A percentile compares a stretch with the other conserved stretches of the same genome.
phyloP scores from a whole-genome alignment of 306 rosid genomes.

The Calophaca sinica region DNA sequence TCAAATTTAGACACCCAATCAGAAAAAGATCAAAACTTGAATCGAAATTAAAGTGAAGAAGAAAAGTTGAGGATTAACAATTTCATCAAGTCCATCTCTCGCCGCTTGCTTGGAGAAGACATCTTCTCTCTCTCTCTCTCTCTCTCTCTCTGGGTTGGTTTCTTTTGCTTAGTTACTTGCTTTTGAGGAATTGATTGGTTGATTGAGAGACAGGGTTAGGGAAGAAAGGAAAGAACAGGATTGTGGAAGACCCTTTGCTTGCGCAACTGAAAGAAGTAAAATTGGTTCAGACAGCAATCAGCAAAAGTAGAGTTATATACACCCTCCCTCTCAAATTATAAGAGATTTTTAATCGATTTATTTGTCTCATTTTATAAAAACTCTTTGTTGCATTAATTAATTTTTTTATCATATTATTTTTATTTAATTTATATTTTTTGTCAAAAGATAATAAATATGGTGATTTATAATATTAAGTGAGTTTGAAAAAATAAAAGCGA shows the following conservation, averaged over 20 bases:
- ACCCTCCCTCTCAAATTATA: too few relatives aligned
- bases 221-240: slow-evolving; percentile 13
- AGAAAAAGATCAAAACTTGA: slow-evolving; percentile 44
- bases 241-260: slow-evolving; percentile 48
- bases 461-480: too few relatives aligned
- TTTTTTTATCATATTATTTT: too few relatives aligned
- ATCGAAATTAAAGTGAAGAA: slow-evolving; percentile 1
- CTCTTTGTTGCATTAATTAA: too few relatives aligned
- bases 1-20: slow-evolving; percentile 42
- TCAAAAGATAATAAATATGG: too few relatives aligned
- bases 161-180: not conserved
- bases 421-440: too few relatives aligned
- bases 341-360: too few relatives aligned
- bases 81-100: slow-evolving; percentile 78
- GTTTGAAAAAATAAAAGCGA: too few relatives aligned
- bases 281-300: slow-evolving; percentile 45
- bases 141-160: not conserved
- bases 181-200: slow-evolving; percentile 1
- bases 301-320: slow-evolving; percentile 27
- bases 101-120: slow-evolving; percentile 74
- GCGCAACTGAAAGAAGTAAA: slow-evolving; percentile 55
- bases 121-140: slow-evolving; percentile 20
- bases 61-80: slow-evolving; percentile 46
- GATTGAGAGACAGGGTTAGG: slow-evolving; percentile 18
- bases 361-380: too few relatives aligned